A percentile compares a stretch with the other conserved stretches of the same genome.
Evolutionary conservation across 2,329 filamentous ascomycete genomes (phyloP).

Genomic region (Hymenoscyphus fraxineus): DNA sequence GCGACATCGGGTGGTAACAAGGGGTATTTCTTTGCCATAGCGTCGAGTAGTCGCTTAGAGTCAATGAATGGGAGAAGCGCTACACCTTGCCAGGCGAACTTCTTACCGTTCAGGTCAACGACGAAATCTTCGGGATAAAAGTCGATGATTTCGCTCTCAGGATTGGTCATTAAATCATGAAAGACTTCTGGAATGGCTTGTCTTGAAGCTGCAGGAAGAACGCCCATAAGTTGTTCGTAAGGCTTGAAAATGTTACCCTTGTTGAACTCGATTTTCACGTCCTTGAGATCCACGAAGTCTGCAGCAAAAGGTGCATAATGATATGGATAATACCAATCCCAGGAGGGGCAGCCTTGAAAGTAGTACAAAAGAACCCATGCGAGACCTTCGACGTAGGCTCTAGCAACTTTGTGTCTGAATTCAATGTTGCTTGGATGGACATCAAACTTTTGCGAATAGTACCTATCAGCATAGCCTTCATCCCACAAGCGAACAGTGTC

Average conservation of each 20-base stretch:
- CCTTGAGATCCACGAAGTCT: slow-evolving; percentile 80
- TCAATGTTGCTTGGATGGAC: slow-evolving; percentile 75
- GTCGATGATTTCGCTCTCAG: slow-evolving; percentile 88
- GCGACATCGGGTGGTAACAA: slow-evolving; percentile 72
- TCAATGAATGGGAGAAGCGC: slow-evolving; percentile 94
- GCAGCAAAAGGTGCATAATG: slow-evolving; percentile 97
- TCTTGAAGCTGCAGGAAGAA: slow-evolving; percentile 87
- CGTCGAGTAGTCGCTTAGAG: slow-evolving; percentile 75
- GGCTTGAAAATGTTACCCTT: slow-evolving; percentile 83
- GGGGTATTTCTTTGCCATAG: slow-evolving; percentile 80
- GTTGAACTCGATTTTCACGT: slow-evolving; percentile 76
- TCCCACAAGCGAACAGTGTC: slow-evolving; percentile 94
- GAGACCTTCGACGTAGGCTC: slow-evolving; percentile 89
- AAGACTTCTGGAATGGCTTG: slow-evolving; percentile 87
- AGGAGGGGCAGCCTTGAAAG: slow-evolving; percentile 95
- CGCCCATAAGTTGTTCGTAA: slow-evolving; percentile 98
- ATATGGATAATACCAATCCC: slow-evolving; percentile 99
- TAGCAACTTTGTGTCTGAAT: slow-evolving; percentile 85
- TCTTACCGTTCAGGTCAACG: slow-evolving; percentile 94
- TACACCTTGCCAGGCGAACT: slow-evolving; percentile 97
- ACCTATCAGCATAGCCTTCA: slow-evolving; percentile 88
- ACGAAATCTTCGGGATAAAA: slow-evolving; percentile 96
- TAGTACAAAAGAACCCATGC: slow-evolving; percentile 97
- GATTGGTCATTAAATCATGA: slow-evolving; percentile 83
- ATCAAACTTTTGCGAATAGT: slow-evolving; percentile 95